Conservation (phyloP, 495 filamentous ascomycete genomes). For the Annulohypoxylon maeteangense region DNA sequence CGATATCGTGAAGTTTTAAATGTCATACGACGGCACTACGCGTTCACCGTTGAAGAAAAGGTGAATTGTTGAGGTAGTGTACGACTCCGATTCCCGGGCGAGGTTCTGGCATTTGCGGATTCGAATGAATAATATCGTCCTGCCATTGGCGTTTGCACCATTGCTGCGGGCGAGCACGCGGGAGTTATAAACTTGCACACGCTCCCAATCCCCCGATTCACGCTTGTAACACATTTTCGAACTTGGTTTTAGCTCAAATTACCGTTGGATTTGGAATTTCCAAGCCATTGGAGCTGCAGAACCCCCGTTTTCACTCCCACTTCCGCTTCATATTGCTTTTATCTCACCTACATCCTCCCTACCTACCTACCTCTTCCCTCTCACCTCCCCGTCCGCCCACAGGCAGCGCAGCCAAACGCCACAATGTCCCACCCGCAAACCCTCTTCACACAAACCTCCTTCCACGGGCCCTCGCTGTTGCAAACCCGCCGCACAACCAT, state of each 20-base stretch:
- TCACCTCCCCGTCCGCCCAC: background rate
- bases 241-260: background rate
- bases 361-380: background rate
- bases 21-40: constrained; percentile 3
- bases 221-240: background rate
- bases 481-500: constrained; percentile 55
- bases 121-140: background rate
- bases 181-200: background rate
- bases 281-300: background rate
- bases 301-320: background rate
- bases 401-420: background rate
- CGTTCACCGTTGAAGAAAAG: background rate
- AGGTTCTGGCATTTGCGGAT: background rate
- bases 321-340: background rate
- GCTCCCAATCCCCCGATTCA: background rate
- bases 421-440: constrained; percentile 47
- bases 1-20: constrained; percentile 13
- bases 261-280: background rate
- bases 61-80: background rate
- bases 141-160: background rate
- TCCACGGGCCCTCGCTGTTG: constrained; percentile 50
- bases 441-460: constrained; percentile 46
- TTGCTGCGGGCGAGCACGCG: background rate
- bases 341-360: background rate
- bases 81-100: background rate